phyloP scores from a whole-genome alignment of 1,139 yeast species.

The Lodderomyces parapsilosis region DNA sequence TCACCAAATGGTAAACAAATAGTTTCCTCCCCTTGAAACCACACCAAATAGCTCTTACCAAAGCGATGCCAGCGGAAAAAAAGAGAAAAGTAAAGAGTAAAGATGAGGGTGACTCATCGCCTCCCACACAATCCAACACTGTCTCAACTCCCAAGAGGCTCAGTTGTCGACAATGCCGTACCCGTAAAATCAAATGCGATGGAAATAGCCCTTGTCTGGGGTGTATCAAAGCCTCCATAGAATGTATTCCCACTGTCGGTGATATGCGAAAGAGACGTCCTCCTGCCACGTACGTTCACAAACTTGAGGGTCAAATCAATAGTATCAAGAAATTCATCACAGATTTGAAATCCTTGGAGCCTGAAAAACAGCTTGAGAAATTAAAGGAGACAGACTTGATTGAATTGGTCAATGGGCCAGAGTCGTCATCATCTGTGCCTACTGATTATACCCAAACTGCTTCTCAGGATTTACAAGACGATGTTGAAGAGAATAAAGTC shows the following conservation, averaged over 20 bases:
- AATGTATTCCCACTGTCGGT: conserved; percentile 48
- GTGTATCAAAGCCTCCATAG: conserved; percentile 44
- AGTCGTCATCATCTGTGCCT: neutral
- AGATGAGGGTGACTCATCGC: neutral
- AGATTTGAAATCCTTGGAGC: conserved; percentile 19
- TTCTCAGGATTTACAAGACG: conserved; percentile 13
- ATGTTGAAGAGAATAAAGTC: conserved; percentile 24
- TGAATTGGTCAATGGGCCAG: conserved; percentile 10
- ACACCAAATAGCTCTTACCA: neutral
- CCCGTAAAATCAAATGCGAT: conserved; percentile 56
- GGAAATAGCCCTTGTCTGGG: conserved; percentile 49
- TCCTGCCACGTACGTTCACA: conserved; percentile 47
- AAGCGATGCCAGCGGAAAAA: neutral
- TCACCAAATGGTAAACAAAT: too few species aligned
- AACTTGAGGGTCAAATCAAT: conserved; percentile 30
- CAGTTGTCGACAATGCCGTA: conserved; percentile 50
- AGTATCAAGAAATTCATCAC: conserved; percentile 25
- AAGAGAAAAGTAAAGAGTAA: neutral
- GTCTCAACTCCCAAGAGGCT: conserved; percentile 11
- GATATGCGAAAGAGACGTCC: conserved; percentile 57
- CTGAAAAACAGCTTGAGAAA: conserved; percentile 21
- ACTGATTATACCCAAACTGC: neutral
- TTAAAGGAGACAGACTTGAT: conserved; percentile 21
- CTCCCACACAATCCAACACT: neutral
- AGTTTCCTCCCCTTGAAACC: neutral